These are phyloP conservation scores for Pseudoturritis turrita DNA, from an alignment of 345 rosid genomes.

Conservation along the genomic window DNA sequence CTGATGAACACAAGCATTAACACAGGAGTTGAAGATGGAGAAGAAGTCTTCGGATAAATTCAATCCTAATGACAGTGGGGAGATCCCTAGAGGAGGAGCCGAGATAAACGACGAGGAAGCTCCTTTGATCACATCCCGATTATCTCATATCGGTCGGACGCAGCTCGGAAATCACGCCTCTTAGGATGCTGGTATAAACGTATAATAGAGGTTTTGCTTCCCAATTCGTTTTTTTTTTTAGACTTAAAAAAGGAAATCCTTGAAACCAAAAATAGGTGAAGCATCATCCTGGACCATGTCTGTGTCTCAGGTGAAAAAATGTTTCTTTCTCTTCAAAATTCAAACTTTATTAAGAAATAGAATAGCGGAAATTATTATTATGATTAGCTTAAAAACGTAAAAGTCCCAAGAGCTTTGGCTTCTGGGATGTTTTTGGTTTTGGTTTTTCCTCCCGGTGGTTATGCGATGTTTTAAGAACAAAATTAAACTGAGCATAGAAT, in stretches of 20 bases:
- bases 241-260: neutral
- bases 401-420: neutral
- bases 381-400: neutral
- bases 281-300: neutral
- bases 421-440: neutral
- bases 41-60: slow-evolving; percentile 88
- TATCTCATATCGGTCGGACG: slow-evolving; percentile 76
- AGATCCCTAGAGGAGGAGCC: slow-evolving; percentile 37
- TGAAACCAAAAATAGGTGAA: neutral
- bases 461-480: neutral
- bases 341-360: slow-evolving; percentile 3
- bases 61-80: slow-evolving; percentile 42
- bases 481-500: neutral
- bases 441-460: neutral
- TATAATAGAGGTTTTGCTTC: neutral
- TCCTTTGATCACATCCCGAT: slow-evolving; percentile 66
- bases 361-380: neutral
- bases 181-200: slow-evolving; percentile 10
- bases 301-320: neutral
- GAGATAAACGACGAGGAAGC: slow-evolving; percentile 71
- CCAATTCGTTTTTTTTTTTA: neutral
- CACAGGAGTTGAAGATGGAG: slow-evolving; percentile 88
- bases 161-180: slow-evolving; percentile 42
- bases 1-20: slow-evolving; percentile 6
- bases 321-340: neutral